Percentiles rank a stretch among this genome's conserved stretches.
Evolutionary conservation across 2,329 filamentous ascomycete species (phyloP).

Genomic region (Pseudocercospora pini-densiflorae): DNA sequence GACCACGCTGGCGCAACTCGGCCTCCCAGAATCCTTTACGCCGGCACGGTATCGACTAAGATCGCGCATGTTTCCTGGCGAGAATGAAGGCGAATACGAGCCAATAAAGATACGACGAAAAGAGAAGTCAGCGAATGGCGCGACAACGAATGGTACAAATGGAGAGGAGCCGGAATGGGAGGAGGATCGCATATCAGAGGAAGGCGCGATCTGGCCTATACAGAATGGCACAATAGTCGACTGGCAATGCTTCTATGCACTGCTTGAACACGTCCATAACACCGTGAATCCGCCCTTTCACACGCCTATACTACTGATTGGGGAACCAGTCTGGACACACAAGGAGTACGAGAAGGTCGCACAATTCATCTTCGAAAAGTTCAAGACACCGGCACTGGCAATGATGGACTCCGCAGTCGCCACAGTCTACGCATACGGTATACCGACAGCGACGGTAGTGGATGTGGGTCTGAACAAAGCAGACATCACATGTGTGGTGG

Average conservation of each 20-base stretch:
- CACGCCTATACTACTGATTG: constrained; percentile 88
- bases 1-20: constrained; percentile 88
- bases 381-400: constrained; percentile 89
- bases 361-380: constrained; percentile 96
- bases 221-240: constrained; percentile 80
- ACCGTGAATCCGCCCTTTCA: constrained; percentile 89
- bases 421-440: constrained; percentile 78
- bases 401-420: constrained; percentile 89
- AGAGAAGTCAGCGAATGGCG: constrained; percentile 31
- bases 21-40: constrained; percentile 86
- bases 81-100: constrained; percentile 78
- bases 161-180: constrained; percentile 74
- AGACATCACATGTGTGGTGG: constrained; percentile 86
- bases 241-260: constrained; percentile 91
- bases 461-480: constrained; percentile 93
- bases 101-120: constrained; percentile 74
- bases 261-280: constrained; percentile 90
- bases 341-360: constrained; percentile 86
- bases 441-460: constrained; percentile 80
- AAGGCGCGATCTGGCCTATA: constrained; percentile 90
- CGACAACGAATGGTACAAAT: constrained; percentile 33
- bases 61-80: constrained; percentile 88
- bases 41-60: constrained; percentile 84
- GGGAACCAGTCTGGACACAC: constrained; percentile 87
- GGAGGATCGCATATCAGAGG: constrained; percentile 84